These are phyloP conservation scores for Tephrocybe rancida DNA, from an alignment of 768 basidiomycete species.

Conservation along the genomic window DNA sequence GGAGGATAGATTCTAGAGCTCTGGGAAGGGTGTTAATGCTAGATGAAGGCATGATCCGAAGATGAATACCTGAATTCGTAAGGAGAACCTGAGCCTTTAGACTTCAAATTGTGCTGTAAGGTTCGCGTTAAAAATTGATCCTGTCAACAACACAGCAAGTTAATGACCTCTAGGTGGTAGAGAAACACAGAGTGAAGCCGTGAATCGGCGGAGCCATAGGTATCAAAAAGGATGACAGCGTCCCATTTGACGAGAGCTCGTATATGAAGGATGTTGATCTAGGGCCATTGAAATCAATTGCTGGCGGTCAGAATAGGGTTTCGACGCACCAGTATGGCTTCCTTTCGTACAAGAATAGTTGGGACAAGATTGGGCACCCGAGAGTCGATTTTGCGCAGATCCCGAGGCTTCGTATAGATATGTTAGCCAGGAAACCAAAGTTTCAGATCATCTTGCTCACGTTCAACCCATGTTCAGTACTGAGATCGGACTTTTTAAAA, in stretches of 20 bases:
- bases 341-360: constrained; percentile 86
- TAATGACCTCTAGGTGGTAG: constrained; percentile 79
- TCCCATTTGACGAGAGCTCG: constrained; percentile 94
- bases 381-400: constrained; percentile 95
- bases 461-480: constrained; percentile 85
- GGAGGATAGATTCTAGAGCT: constrained; percentile 89
- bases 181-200: constrained; percentile 85
- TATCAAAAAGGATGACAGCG: constrained; percentile 89
- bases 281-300: constrained; percentile 4
- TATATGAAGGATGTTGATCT: constrained; percentile 95
- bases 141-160: neutral
- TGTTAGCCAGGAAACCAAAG: constrained; percentile 21
- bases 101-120: constrained; percentile 78
- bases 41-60: constrained; percentile 10
- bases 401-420: constrained; percentile 69
- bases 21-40: constrained; percentile 39
- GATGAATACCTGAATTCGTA: constrained; percentile 81
- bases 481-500: constrained; percentile 90
- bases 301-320: neutral
- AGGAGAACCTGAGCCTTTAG: constrained; percentile 67
- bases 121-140: constrained; percentile 6
- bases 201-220: constrained; percentile 86
- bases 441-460: constrained; percentile 50
- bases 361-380: constrained; percentile 93
- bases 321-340: constrained; percentile 78